These are phyloP conservation scores for Neurospora discreta DNA, from an alignment of 495 filamentous ascomycete genomes.

Conservation along the genomic window DNA sequence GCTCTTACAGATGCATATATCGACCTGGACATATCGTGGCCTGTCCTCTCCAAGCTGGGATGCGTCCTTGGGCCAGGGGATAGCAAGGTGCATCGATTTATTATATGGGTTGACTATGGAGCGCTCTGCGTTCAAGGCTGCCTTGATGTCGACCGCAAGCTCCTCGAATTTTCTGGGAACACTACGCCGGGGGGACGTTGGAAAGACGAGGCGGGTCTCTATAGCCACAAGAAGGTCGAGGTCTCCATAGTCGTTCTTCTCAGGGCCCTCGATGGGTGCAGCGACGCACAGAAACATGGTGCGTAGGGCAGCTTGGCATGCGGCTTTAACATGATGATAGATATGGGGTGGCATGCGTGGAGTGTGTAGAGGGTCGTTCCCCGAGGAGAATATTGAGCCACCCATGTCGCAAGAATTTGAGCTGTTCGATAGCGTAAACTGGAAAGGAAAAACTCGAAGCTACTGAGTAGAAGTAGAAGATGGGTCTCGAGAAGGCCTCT, in stretches of 20 bases:
- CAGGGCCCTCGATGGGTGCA: slow-evolving; percentile 44
- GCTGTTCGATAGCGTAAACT: not conserved
- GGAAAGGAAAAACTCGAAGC: not conserved
- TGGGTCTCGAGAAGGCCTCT: not conserved
- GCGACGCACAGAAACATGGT: slow-evolving; percentile 35
- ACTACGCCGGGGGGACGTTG: not conserved
- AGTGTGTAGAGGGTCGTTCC: slow-evolving; percentile 33
- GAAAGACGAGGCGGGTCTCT: slow-evolving; percentile 19
- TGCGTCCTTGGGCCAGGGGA: slow-evolving; percentile 34
- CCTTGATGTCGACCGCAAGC: slow-evolving; percentile 12
- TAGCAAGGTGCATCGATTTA: slow-evolving; percentile 29
- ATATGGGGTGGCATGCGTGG: slow-evolving; percentile 45
- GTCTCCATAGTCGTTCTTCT: slow-evolving; percentile 45
- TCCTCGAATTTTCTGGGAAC: not conserved
- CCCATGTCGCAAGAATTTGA: slow-evolving; percentile 35
- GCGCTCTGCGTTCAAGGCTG: slow-evolving; percentile 19
- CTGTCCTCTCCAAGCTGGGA: not conserved
- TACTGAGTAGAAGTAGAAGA: not conserved
- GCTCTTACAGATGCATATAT: slow-evolving; percentile 42
- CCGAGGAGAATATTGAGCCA: slow-evolving; percentile 41
- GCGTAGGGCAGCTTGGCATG: slow-evolving; percentile 30
- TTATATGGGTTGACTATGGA: slow-evolving; percentile 17
- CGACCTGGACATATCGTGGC: slow-evolving; percentile 47
- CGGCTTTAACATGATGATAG: slow-evolving; percentile 32
- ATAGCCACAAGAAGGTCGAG: slow-evolving; percentile 46